Conservation (phyloP, 2,329 filamentous ascomycete genomes). For the Cercospora citrullina region DNA sequence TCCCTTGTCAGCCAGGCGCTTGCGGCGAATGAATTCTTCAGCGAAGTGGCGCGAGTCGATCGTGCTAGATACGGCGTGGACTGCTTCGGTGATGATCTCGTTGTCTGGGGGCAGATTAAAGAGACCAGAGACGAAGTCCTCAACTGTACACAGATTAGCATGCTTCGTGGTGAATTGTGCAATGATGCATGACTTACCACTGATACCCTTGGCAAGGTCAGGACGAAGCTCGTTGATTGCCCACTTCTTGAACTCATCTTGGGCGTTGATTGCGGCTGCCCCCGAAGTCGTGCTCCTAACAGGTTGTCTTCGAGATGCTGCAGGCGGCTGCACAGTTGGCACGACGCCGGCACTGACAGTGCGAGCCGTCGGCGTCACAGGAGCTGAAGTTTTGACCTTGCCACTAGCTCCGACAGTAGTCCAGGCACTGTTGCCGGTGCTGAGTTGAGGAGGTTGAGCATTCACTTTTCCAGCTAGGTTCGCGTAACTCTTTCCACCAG, state of each 20-base stretch:
- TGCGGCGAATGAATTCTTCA: constrained; percentile 89
- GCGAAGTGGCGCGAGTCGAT: constrained; percentile 93
- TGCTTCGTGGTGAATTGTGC: neutral
- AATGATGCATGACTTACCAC: constrained; percentile 53
- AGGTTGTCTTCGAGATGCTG: constrained; percentile 43
- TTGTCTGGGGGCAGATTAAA: constrained; percentile 73
- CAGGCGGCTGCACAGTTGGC: constrained; percentile 31
- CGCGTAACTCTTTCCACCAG: constrained; percentile 82
- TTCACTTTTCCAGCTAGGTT: constrained; percentile 82
- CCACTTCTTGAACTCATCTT: constrained; percentile 96
- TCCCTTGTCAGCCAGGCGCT: constrained; percentile 86
- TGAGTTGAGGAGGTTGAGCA: constrained; percentile 40
- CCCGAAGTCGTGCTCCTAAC: constrained; percentile 57
- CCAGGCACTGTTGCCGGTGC: constrained; percentile 68
- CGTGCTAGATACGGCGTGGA: constrained; percentile 82
- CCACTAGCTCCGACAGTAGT: constrained; percentile 92
- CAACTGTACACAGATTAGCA: constrained; percentile 58
- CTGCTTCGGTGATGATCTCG: constrained; percentile 82
- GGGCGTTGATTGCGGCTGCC: constrained; percentile 61
- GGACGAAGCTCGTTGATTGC: constrained; percentile 74
- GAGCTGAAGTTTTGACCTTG: constrained; percentile 76
- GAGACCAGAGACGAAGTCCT: constrained; percentile 76
- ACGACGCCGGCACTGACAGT: constrained; percentile 50
- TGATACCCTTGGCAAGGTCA: constrained; percentile 67
- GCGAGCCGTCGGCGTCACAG: constrained; percentile 47